These are phyloP conservation scores for Sporothrix brasiliensis DNA, from an alignment of 2,329 filamentous ascomycete genomes.

Conservation along the genomic window DNA sequence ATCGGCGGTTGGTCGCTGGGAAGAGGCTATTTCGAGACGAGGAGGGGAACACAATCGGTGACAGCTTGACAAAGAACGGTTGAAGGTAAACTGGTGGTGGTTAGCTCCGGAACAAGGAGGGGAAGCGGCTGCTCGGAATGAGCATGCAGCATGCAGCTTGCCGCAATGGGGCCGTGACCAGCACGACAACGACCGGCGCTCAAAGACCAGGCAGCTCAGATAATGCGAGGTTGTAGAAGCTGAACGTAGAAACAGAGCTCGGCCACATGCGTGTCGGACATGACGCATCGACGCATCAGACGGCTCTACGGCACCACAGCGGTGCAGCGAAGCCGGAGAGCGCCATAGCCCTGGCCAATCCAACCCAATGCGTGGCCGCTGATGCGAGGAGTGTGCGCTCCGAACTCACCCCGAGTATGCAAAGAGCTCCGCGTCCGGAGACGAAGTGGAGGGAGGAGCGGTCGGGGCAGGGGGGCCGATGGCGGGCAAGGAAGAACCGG, in stretches of 20 bases:
- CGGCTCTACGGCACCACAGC: slow-evolving; percentile 1
- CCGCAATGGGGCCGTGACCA: neutral
- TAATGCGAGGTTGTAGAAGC: neutral
- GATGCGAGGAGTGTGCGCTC: neutral
- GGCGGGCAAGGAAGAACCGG: neutral
- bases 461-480: neutral
- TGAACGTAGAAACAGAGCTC: neutral
- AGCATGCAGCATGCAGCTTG: slow-evolving; percentile 14
- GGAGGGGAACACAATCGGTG: neutral
- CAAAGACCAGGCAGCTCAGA: neutral
- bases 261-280: neutral
- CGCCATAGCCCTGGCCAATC: neutral
- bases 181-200: neutral
- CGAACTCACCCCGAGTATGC: slow-evolving; percentile 3
- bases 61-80: slow-evolving; percentile 10
- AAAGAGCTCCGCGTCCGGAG: neutral
- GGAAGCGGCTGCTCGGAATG: neutral
- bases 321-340: slow-evolving; percentile 18
- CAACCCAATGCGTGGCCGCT: slow-evolving; percentile 1
- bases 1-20: slow-evolving; percentile 21
- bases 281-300: neutral
- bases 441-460: neutral
- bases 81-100: slow-evolving; percentile 18
- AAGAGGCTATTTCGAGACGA: slow-evolving; percentile 5
- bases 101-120: slow-evolving; percentile 13